Conservation (phyloP, 805 yeast species). For the Candida corydali region DNA sequence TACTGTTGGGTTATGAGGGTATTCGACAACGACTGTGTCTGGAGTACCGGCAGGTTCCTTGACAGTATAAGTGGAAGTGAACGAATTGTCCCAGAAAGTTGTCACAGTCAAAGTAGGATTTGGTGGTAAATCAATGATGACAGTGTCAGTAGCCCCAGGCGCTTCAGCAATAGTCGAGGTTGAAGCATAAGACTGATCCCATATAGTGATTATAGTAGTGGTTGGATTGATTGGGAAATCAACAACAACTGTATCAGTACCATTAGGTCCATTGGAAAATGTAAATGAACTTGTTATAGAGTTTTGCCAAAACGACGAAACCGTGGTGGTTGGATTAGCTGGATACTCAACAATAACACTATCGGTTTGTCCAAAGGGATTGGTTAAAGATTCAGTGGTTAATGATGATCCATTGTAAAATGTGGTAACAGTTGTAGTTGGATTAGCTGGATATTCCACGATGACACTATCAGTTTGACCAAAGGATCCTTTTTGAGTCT, state of each 20-base stretch:
- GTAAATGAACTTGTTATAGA: neutral
- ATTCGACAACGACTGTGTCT: neutral
- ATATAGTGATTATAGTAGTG: neutral
- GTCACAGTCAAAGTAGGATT: neutral
- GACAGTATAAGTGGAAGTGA: neutral
- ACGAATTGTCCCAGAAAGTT: neutral
- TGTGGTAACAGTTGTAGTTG: neutral
- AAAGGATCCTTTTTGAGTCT: conserved; percentile 5
- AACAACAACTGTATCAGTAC: neutral
- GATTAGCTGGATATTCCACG: conserved; percentile 7
- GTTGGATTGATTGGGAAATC: neutral
- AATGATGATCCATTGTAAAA: neutral
- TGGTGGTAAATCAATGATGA: conserved; percentile 10
- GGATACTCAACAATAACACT: neutral
- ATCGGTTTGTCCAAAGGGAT: neutral
- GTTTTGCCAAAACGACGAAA: neutral
- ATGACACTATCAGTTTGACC: conserved; percentile 10
- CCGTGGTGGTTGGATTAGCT: neutral
- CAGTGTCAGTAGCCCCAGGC: conserved; percentile 2
- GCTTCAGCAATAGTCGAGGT: neutral
- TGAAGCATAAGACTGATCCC: neutral
- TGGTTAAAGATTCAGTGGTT: neutral
- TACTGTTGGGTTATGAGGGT: neutral
- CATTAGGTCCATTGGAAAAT: neutral
- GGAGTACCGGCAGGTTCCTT: neutral